Percentiles rank a stretch among this genome's conserved stretches.
Evolutionary conservation across 1,284 basidiomycete genomes (phyloP).

Genomic region (Malassezia caprae): DNA sequence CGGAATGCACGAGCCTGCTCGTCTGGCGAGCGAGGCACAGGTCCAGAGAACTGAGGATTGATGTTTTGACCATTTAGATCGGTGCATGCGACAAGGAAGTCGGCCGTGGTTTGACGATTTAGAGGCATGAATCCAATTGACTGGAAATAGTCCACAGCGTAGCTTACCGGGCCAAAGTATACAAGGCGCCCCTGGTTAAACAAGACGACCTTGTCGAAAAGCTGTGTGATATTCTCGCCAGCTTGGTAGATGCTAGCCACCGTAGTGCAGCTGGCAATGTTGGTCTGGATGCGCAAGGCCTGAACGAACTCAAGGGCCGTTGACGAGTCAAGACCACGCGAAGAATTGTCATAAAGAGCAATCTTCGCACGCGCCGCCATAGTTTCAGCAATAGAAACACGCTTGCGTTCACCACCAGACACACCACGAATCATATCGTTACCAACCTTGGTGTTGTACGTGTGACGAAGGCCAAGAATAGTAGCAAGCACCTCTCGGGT

Average conservation of each 20-base stretch:
- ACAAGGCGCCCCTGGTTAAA: slow-evolving; percentile 70
- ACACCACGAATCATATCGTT: slow-evolving; percentile 49
- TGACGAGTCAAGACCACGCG: slow-evolving; percentile 30
- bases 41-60: slow-evolving; percentile 18
- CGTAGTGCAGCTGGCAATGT: slow-evolving; percentile 31
- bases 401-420: slow-evolving; percentile 37
- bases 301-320: slow-evolving; percentile 39
- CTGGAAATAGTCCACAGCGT: slow-evolving; percentile 62
- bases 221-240: slow-evolving; percentile 56
- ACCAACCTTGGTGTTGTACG: slow-evolving; percentile 31
- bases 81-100: slow-evolving; percentile 51
- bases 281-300: slow-evolving; percentile 48
- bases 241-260: slow-evolving; percentile 53
- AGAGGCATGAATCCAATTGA: slow-evolving; percentile 60
- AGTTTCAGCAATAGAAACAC: slow-evolving; percentile 30
- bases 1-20: slow-evolving; percentile 23
- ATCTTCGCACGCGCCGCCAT: slow-evolving; percentile 49
- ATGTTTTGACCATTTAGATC: slow-evolving; percentile 63
- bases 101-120: slow-evolving; percentile 61
- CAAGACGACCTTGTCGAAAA: slow-evolving; percentile 50
- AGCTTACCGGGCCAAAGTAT: slow-evolving; percentile 64
- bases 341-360: slow-evolving; percentile 50
- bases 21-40: slow-evolving; percentile 24
- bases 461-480: slow-evolving; percentile 43
- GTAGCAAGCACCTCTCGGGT: slow-evolving; percentile 25